Evolutionary conservation across 768 basidiomycete genomes (phyloP).

Genomic region (Suillus lakei): DNA sequence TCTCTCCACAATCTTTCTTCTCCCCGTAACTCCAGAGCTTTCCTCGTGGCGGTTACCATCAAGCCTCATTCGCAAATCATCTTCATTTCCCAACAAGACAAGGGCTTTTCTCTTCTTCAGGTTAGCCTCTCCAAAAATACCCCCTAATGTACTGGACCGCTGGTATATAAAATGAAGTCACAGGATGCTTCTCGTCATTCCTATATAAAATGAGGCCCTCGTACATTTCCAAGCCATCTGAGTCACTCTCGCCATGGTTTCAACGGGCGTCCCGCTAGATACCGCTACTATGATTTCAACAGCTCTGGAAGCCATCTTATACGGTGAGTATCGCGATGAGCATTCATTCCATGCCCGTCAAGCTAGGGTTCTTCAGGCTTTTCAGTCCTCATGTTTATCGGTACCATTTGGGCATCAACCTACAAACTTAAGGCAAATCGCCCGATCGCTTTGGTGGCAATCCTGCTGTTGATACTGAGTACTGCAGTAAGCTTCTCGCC

Average conservation of each 20-base stretch:
- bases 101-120: background rate
- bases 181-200: background rate
- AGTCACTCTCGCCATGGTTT: background rate
- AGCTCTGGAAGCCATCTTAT: conserved; percentile 29
- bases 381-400: conserved; percentile 35
- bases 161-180: background rate
- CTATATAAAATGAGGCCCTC: background rate
- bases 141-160: background rate
- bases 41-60: background rate
- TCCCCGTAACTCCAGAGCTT: background rate
- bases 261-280: conserved; percentile 20
- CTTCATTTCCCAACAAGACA: background rate
- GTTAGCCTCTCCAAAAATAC: background rate
- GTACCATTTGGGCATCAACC: conserved; percentile 22
- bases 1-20: background rate
- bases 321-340: conserved; percentile 19
- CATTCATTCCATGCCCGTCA: background rate
- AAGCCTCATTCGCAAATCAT: background rate
- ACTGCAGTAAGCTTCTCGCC: conserved; percentile 21
- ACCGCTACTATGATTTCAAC: conserved; percentile 29
- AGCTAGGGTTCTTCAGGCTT: conserved; percentile 21
- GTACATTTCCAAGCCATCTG: background rate
- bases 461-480: conserved; percentile 24
- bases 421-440: conserved; percentile 13
- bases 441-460: conserved; percentile 20